A percentile compares a stretch with the other conserved stretches of the same genome.
Conservation (phyloP, 495 filamentous ascomycete genomes). For the Penicillium mononematosum region DNA sequence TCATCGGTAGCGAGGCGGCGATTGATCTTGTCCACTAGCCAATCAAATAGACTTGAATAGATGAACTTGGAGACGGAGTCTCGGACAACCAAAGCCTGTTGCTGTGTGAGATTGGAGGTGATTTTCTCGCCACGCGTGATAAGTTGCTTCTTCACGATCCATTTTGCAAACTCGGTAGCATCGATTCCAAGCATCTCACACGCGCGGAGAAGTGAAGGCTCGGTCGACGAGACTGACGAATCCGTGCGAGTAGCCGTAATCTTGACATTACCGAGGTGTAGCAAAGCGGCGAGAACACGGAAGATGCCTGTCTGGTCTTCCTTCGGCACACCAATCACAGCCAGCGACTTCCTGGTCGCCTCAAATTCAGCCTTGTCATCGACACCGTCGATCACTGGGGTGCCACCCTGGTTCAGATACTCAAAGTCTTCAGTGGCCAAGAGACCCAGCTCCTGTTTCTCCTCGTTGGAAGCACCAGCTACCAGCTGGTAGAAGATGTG, state of each 20-base stretch:
- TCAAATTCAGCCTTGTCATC: slow-evolving; percentile 92
- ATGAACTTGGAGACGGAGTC: slow-evolving; percentile 99
- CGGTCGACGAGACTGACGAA: slow-evolving; percentile 73
- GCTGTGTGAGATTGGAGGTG: slow-evolving; percentile 89
- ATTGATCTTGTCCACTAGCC: slow-evolving; percentile 97
- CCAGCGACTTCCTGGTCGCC: slow-evolving; percentile 79
- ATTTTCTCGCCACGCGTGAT: slow-evolving; percentile 98
- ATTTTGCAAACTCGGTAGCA: slow-evolving; percentile 86
- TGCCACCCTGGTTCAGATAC: slow-evolving; percentile 94
- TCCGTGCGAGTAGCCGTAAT: slow-evolving; percentile 88
- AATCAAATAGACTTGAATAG: slow-evolving; percentile 98
- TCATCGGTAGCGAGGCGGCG: slow-evolving; percentile 83
- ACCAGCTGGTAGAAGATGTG: slow-evolving; percentile 99
- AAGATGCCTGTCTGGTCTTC: slow-evolving; percentile 81
- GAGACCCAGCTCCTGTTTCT: slow-evolving; percentile 74
- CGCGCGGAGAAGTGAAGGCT: slow-evolving; percentile 78
- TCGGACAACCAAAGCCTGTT: slow-evolving; percentile 90
- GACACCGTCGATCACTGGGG: slow-evolving; percentile 88
- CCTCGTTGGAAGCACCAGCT: slow-evolving; percentile 84
- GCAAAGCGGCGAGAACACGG: slow-evolving; percentile 82
- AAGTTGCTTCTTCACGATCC: slow-evolving; percentile 99
- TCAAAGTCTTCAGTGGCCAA: slow-evolving; percentile 85
- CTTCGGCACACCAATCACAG: slow-evolving; percentile 80
- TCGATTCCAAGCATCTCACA: slow-evolving; percentile 88
- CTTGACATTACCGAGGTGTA: slow-evolving; percentile 95